phyloP scores from a whole-genome alignment of 1,284 basidiomycete genomes.

The Rhodotorula sp. region DNA sequence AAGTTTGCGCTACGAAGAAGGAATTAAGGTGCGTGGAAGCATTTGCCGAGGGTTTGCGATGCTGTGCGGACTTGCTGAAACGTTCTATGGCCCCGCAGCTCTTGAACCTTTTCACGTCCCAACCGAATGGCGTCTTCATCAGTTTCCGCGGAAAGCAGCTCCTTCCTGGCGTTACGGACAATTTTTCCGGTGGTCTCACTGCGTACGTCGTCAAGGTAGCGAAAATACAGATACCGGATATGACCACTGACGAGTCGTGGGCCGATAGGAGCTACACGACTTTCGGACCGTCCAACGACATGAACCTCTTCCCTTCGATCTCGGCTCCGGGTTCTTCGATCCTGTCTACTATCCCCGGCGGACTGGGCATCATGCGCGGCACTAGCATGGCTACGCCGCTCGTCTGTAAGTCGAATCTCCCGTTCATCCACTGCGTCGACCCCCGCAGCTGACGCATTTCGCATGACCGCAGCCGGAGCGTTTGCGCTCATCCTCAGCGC shows the following conservation, averaged over 20 bases:
- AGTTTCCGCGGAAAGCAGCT: slow-evolving; percentile 25
- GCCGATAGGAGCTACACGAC: slow-evolving; percentile 53
- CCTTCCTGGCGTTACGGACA: slow-evolving; percentile 48
- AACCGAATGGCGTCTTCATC: background rate
- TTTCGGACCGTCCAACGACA: slow-evolving; percentile 62
- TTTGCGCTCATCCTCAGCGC: slow-evolving; percentile 63
- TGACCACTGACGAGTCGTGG: background rate
- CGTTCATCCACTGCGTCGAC: background rate
- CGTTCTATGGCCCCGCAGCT: slow-evolving; percentile 12
- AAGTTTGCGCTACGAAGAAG: slow-evolving; percentile 24
- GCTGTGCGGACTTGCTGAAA: background rate
- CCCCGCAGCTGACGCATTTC: slow-evolving; percentile 44
- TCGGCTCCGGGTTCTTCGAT: slow-evolving; percentile 62
- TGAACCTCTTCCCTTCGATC: slow-evolving; percentile 60
- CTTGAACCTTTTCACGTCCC: slow-evolving; percentile 7
- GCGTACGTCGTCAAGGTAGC: slow-evolving; percentile 45
- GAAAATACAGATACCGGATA: accelerated
- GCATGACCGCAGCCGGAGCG: slow-evolving; percentile 59
- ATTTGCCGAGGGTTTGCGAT: background rate
- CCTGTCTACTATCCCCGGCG: slow-evolving; percentile 60
- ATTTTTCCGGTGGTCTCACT: slow-evolving; percentile 58
- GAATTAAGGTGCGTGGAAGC: slow-evolving; percentile 12
- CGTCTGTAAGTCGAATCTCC: slow-evolving; percentile 13
- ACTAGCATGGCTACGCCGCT: slow-evolving; percentile 45
- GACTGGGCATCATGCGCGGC: slow-evolving; percentile 55